phyloP scores from a whole-genome alignment of 179 eudicot species.

The Sideroxylon spinosum region DNA sequence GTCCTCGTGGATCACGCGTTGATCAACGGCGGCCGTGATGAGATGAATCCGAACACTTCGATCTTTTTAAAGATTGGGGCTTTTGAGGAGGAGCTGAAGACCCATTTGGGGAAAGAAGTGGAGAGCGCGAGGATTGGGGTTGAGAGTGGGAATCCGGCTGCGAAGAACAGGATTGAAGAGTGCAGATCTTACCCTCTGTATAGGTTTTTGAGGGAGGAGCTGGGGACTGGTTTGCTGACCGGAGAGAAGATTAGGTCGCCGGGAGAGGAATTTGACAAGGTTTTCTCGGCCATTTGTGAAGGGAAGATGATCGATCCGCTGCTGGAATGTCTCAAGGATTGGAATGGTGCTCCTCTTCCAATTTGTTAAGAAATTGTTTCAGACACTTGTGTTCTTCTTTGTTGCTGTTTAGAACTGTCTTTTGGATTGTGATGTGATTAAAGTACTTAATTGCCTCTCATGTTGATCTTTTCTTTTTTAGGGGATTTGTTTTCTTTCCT shows the following conservation, averaged over 20 bases:
- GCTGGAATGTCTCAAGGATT: constrained; percentile 37
- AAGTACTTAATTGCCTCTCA: not conserved
- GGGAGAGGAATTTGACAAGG: constrained; percentile 44
- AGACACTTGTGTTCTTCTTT: not conserved
- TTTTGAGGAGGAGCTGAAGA: constrained; percentile 40
- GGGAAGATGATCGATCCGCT: constrained; percentile 44
- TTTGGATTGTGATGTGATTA: not conserved
- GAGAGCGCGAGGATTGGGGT: constrained; percentile 23
- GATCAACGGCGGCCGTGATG: constrained; percentile 20
- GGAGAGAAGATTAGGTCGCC: constrained; percentile 37
- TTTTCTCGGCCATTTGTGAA: constrained; percentile 33
- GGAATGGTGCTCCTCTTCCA: constrained; percentile 48
- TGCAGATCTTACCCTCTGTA: constrained; percentile 43
- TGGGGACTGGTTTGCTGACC: constrained; percentile 28
- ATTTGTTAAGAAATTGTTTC: constrained; percentile 23
- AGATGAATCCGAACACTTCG: constrained; percentile 17
- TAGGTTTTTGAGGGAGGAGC: constrained; percentile 35
- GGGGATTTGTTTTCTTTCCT: not conserved
- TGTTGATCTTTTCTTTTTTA: not conserved
- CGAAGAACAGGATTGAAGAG: constrained; percentile 35
- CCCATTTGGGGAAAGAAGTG: constrained; percentile 32
- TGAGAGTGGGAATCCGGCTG: constrained; percentile 24
- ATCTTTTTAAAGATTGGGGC: constrained; percentile 39
- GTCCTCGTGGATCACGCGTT: constrained; percentile 47
- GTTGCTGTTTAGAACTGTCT: not conserved